A percentile compares a stretch with the other conserved stretches of the same genome.
Evolutionary conservation across 805 yeast species (phyloP).

Genomic region (Grigorovia humatica): DNA sequence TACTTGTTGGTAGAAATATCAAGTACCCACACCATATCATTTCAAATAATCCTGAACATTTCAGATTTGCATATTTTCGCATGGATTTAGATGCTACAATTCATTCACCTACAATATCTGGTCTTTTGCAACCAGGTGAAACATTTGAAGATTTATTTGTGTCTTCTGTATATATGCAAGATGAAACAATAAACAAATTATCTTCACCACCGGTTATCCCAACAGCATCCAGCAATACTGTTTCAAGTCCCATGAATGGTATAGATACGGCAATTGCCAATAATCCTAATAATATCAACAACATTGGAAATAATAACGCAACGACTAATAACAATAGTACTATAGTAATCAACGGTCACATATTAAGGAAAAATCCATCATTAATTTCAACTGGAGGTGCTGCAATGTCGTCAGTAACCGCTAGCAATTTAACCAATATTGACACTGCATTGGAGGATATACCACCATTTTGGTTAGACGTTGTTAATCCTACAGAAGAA

Average conservation of each 20-base stretch:
- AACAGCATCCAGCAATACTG: not conserved
- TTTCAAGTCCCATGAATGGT: not conserved
- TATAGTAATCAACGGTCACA: not conserved
- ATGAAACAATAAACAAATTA: not conserved
- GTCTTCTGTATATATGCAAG: constrained; percentile 29
- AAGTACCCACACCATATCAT: constrained; percentile 37
- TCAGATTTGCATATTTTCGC: constrained; percentile 84
- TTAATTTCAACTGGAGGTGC: constrained; percentile 2
- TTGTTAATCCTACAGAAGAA: constrained; percentile 87
- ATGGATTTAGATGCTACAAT: constrained; percentile 83
- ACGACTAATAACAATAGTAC: not conserved
- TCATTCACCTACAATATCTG: constrained; percentile 82
- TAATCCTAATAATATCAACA: constrained; percentile 2
- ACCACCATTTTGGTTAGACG: constrained; percentile 88
- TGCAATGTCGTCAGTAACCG: not conserved
- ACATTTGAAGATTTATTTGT: constrained; percentile 54
- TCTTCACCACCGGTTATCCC: constrained; percentile 1
- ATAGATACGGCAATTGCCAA: not conserved
- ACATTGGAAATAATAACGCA: not conserved
- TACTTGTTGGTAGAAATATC: constrained; percentile 25
- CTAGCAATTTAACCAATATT: constrained; percentile 1
- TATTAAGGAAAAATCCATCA: constrained; percentile 10
- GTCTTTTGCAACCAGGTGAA: constrained; percentile 55
- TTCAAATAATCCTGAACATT: constrained; percentile 41
- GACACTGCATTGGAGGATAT: constrained; percentile 25